Percentiles rank a stretch among this genome's conserved stretches.
Evolutionary conservation across 2,329 filamentous ascomycete species (phyloP).

Genomic region (Alternaria brassicae): DNA sequence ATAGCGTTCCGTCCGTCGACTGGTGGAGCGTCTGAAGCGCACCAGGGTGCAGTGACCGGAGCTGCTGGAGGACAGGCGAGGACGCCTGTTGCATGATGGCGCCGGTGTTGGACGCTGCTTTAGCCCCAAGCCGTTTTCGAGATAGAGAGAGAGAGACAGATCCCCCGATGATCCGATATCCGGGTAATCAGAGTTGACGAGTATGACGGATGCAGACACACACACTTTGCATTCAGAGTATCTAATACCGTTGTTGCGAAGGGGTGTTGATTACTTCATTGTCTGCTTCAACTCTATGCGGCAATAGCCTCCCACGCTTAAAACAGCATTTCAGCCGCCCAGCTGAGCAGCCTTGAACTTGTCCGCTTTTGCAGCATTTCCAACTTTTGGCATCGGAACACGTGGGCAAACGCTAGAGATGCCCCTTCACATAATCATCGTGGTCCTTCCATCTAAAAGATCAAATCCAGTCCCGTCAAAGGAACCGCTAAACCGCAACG

Average conservation of each 20-base stretch:
- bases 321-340: conserved; percentile 20
- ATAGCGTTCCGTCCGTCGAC: conserved; percentile 33
- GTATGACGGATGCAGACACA: conserved; percentile 3
- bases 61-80: conserved; percentile 29
- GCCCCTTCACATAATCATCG: conserved; percentile 9
- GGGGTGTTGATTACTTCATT: conserved; percentile 33
- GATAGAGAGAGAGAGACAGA: conserved; percentile 11
- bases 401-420: conserved; percentile 9
- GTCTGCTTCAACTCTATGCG: conserved; percentile 37
- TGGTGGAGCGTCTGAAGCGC: conserved; percentile 42
- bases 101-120: conserved; percentile 35
- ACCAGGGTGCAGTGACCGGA: conserved; percentile 36
- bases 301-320: conserved; percentile 24
- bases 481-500: conserved; percentile 43
- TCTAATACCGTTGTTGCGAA: conserved; percentile 16
- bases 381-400: conserved; percentile 17
- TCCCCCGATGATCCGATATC: conserved; percentile 9
- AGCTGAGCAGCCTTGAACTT: conserved; percentile 10
- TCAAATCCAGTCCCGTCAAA: conserved; percentile 28
- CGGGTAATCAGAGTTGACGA: neutral
- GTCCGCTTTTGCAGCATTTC: conserved; percentile 11
- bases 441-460: conserved; percentile 27
- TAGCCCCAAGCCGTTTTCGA: conserved; percentile 22
- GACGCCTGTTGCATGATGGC: conserved; percentile 34
- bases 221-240: conserved; percentile 7